Evolutionary conservation across 371 early-diverging fungal genomes (phyloP).

Genomic region (Mortierella polycephala): DNA sequence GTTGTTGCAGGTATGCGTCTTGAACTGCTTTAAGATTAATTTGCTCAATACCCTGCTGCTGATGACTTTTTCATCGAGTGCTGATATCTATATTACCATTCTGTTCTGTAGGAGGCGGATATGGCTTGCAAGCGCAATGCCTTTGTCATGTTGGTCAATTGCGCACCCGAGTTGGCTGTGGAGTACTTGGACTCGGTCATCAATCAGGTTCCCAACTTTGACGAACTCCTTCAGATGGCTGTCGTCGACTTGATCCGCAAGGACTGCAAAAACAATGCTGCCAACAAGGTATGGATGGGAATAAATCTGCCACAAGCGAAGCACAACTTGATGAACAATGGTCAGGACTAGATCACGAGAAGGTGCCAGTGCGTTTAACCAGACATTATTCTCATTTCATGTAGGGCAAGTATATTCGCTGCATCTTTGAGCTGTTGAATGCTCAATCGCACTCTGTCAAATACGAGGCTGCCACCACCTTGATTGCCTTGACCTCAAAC

Average conservation of each 20-base stretch:
- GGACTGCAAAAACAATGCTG: conserved; percentile 80
- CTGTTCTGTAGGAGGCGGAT: conserved; percentile 81
- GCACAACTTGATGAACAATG: too few relatives aligned
- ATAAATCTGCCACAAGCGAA: neutral
- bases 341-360: too few relatives aligned
- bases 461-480: conserved; percentile 95
- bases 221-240: conserved; percentile 93
- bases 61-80: neutral
- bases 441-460: conserved; percentile 90
- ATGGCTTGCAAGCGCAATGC: conserved; percentile 94
- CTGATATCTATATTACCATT: neutral
- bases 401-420: conserved; percentile 87
- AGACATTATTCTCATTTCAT: neutral
- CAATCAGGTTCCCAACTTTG: conserved; percentile 79
- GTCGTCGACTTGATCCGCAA: conserved; percentile 95
- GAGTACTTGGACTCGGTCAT: conserved; percentile 83
- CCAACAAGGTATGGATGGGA: conserved; percentile 75
- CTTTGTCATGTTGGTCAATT: conserved; percentile 88
- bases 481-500: conserved; percentile 88
- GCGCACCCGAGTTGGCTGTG: conserved; percentile 82
- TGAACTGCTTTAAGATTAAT: neutral
- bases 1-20: conserved; percentile 66
- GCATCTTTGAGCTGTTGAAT: conserved; percentile 86
- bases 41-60: neutral
- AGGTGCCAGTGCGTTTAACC: neutral